phyloP scores from a whole-genome alignment of 768 basidiomycete species.

The Tulasnella sp. region DNA sequence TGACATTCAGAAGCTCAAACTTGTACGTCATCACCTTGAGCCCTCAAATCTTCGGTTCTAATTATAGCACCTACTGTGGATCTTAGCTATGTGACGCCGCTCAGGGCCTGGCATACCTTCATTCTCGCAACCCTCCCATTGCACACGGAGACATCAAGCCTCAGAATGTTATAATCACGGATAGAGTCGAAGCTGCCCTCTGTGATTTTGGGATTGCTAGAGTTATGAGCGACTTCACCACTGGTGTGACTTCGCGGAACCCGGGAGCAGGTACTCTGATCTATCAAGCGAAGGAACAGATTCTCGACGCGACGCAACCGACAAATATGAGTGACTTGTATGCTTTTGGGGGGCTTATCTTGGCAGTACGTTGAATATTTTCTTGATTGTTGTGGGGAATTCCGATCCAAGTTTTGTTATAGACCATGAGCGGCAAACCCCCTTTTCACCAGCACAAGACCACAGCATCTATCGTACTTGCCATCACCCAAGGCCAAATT shows the following conservation, averaged over 20 bases:
- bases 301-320: not conserved
- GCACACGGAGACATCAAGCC: constrained; percentile 7
- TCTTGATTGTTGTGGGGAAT: too few species aligned
- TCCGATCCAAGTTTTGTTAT: not conserved
- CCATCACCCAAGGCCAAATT: not conserved
- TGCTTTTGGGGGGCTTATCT: not conserved
- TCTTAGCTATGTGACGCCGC: not conserved
- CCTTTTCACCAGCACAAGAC: not conserved
- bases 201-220: not conserved
- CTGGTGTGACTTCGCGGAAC: not conserved
- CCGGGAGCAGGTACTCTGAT: not conserved
- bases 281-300: not conserved
- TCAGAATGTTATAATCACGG: not conserved
- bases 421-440: not conserved
- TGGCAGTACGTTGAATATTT: not conserved
- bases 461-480: not conserved
- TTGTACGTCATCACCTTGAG: not conserved
- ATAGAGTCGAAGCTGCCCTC: not conserved
- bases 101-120: not conserved
- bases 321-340: not conserved
- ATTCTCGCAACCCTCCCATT: not conserved
- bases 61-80: not conserved
- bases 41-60: not conserved
- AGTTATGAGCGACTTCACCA: not conserved
- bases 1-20: not conserved